Conservation (phyloP, 441 rosid genomes). For the Populus hybrid region DNA sequence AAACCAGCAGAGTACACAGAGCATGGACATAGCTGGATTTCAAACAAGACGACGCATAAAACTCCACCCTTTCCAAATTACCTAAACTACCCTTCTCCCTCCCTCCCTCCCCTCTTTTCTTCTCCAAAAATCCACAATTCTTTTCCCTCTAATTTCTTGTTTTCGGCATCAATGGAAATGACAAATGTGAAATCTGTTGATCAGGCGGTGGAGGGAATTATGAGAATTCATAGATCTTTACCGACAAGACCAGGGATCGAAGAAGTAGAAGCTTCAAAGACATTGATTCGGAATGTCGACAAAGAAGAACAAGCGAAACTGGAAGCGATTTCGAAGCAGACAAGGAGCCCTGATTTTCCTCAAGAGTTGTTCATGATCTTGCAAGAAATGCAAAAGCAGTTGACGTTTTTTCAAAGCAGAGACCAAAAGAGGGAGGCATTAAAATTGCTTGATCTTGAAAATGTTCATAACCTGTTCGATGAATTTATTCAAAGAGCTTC, state of each 20-base stretch:
- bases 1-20: not conserved
- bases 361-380: slow-evolving; percentile 66
- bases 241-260: slow-evolving; percentile 73
- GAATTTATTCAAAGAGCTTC: slow-evolving; percentile 87
- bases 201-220: slow-evolving; percentile 72
- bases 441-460: slow-evolving; percentile 76
- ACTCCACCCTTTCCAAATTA: slow-evolving; percentile 17
- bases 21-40: slow-evolving; percentile 34
- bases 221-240: slow-evolving; percentile 80
- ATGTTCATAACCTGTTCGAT: slow-evolving; percentile 62
- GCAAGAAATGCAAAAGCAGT: slow-evolving; percentile 68
- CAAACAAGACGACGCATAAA: slow-evolving; percentile 16
- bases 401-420: slow-evolving; percentile 48
- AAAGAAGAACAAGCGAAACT: slow-evolving; percentile 64
- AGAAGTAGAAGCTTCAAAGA: slow-evolving; percentile 71
- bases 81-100: not conserved
- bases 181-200: slow-evolving; percentile 42
- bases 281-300: slow-evolving; percentile 66
- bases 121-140: not conserved
- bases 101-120: not conserved
- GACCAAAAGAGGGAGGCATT: slow-evolving; percentile 77
- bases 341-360: slow-evolving; percentile 49
- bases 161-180: slow-evolving; percentile 28
- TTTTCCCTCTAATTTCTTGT: slow-evolving; percentile 1
- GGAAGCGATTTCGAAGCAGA: slow-evolving; percentile 54